Percentiles rank a stretch among this genome's conserved stretches.
phyloP scores from a whole-genome alignment of 164 flowering plant species.

The Vitis riparia region DNA sequence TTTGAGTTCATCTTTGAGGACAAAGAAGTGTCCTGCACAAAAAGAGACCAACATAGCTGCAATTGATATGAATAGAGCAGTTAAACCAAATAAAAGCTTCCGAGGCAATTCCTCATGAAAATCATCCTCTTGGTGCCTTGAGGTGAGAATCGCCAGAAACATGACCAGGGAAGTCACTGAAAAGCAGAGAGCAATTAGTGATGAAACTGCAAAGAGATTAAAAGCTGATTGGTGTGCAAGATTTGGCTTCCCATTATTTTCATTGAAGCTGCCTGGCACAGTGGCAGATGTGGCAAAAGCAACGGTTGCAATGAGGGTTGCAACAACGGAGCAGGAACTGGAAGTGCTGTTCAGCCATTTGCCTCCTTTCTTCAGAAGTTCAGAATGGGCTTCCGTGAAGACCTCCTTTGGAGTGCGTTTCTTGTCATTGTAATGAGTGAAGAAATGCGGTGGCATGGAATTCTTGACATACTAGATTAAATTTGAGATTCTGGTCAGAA shows the following conservation, averaged over 20 bases:
- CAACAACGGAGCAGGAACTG: slow-evolving; percentile 25
- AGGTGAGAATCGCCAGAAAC: slow-evolving; percentile 25
- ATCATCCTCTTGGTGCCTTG: slow-evolving; percentile 16
- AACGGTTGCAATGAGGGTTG: slow-evolving; percentile 29
- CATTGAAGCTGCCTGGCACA: slow-evolving; percentile 23
- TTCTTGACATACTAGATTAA: slow-evolving; percentile 14
- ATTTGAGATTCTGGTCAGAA: too few relatives aligned
- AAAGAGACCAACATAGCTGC: slow-evolving; percentile 27
- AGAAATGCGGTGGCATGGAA: slow-evolving; percentile 11
- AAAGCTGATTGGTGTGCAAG: slow-evolving; percentile 12
- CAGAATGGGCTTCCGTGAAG: slow-evolving; percentile 14
- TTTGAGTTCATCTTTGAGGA: background rate
- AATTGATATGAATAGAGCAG: slow-evolving; percentile 23
- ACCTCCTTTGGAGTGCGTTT: slow-evolving; percentile 12
- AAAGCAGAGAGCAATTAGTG: slow-evolving; percentile 25
- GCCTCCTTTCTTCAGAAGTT: background rate
- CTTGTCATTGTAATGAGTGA: slow-evolving; percentile 8
- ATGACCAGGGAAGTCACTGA: slow-evolving; percentile 23
- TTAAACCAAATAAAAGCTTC: slow-evolving; percentile 25
- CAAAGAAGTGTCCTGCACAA: slow-evolving; percentile 19
- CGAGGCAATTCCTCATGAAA: slow-evolving; percentile 17
- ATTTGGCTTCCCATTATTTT: slow-evolving; percentile 15
- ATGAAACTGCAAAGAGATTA: slow-evolving; percentile 17
- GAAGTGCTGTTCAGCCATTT: slow-evolving; percentile 29
- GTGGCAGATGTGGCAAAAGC: slow-evolving; percentile 26